A percentile compares a stretch with the other conserved stretches of the same genome.
These are phyloP conservation scores for Candida golubevii DNA, from an alignment of 805 yeast species.

Conservation along the genomic window DNA sequence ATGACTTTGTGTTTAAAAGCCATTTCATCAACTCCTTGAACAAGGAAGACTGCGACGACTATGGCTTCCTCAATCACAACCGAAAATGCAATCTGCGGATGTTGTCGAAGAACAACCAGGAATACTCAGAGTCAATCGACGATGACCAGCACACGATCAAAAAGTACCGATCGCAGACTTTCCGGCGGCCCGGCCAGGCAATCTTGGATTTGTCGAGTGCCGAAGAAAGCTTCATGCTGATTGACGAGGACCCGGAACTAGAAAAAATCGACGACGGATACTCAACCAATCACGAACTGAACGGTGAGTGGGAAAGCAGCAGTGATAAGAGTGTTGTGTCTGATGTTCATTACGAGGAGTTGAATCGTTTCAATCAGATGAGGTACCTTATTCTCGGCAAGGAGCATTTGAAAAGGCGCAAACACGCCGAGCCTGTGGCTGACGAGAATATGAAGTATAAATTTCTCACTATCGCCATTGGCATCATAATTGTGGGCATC, in stretches of 20 bases:
- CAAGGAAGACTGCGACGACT: constrained; percentile 5
- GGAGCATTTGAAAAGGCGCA: constrained; percentile 14
- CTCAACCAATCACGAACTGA: constrained; percentile 3
- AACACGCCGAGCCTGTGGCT: constrained; percentile 23
- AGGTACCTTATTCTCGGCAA: constrained; percentile 32
- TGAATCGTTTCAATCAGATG: constrained; percentile 33
- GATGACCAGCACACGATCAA: constrained; percentile 21
- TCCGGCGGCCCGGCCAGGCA: constrained; percentile 10
- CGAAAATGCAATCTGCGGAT: constrained; percentile 12
- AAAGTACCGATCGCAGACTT: constrained; percentile 37
- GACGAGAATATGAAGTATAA: constrained; percentile 41
- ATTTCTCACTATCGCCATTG: constrained; percentile 39
- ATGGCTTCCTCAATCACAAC: constrained; percentile 10
- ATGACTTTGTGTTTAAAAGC: constrained; percentile 16
- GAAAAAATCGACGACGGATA: constrained; percentile 1
- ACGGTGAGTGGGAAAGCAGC: constrained; percentile 17
- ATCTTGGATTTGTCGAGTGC: constrained; percentile 2
- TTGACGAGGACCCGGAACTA: constrained; percentile 11
- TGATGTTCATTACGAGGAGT: constrained; percentile 19
- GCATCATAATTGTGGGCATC: constrained; percentile 38
- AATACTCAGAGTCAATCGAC: constrained; percentile 3
- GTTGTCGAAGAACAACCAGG: constrained; percentile 8
- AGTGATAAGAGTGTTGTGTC: constrained; percentile 12
- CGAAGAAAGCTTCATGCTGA: constrained; percentile 10
- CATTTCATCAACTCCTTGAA: constrained; percentile 13